A percentile compares a stretch with the other conserved stretches of the same genome.
Evolutionary conservation across 306 rosid genomes (phyloP).

Genomic region (Citrullus colocynthis): DNA sequence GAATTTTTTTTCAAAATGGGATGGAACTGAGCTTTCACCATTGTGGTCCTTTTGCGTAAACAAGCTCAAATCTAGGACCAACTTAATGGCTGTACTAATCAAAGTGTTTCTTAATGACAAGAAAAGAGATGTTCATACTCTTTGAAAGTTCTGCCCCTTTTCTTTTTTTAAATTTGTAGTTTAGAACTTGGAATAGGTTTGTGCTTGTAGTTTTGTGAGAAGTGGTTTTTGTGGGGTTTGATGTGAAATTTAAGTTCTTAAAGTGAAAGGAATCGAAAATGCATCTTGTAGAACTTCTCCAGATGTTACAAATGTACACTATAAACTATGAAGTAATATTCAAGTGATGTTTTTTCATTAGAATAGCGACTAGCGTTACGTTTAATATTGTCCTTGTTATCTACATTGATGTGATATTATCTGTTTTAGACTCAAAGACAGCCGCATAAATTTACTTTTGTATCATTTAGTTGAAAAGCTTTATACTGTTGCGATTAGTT

Average conservation of each 20-base stretch:
- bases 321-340: neutral
- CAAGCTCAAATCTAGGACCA: neutral
- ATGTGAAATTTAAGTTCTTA: neutral
- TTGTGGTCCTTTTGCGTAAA: constrained; percentile 7
- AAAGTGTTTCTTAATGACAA: neutral
- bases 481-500: neutral
- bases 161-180: neutral
- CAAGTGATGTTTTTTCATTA: neutral
- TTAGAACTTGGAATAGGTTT: neutral
- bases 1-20: neutral
- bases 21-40: neutral
- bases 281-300: neutral
- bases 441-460: neutral
- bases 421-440: neutral
- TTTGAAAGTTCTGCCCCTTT: neutral
- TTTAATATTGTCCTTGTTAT: neutral
- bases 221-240: constrained; percentile 4
- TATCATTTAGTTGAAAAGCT: neutral
- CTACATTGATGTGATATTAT: neutral
- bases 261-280: neutral
- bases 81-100: neutral
- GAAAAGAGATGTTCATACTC: neutral
- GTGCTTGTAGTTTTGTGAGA: neutral
- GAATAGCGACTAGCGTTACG: no score
- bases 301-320: neutral